Percentiles rank a stretch among this genome's conserved stretches.
Evolutionary conservation across 225 moss, liverwort and hornwort genomes (phyloP).

Genomic region (Neckera pumila): DNA sequence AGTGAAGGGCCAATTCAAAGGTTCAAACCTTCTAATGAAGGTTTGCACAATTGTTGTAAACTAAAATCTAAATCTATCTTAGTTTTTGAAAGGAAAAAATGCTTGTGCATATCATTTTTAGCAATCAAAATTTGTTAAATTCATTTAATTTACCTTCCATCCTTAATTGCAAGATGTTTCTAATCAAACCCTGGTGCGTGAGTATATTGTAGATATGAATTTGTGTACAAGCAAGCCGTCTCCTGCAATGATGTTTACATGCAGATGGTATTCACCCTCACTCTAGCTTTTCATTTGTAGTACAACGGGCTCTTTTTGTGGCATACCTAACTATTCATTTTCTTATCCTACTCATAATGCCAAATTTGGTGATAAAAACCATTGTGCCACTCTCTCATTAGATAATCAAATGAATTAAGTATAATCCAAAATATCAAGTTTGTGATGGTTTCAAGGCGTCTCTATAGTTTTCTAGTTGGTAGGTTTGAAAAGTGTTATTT

Average conservation of each 20-base stretch:
- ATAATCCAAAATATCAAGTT: background rate
- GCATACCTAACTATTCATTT: no score
- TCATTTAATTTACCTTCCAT: background rate
- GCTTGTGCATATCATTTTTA: no score
- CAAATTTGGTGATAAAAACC: background rate
- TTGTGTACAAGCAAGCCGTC: conserved; percentile 45
- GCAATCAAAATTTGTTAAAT: no score
- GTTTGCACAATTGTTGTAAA: background rate
- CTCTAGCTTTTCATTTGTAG: background rate
- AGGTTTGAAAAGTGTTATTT: background rate
- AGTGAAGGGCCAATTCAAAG: rapidly evolving
- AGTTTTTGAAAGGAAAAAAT: no score
- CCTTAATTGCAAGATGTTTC: background rate
- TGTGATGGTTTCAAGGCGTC: background rate
- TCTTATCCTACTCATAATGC: no score
- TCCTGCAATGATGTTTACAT: conserved; percentile 53
- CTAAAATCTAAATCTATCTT: no score
- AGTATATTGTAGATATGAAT: conserved; percentile 18
- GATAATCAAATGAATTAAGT: no score
- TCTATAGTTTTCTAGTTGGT: background rate
- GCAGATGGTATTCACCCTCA: conserved; percentile 27
- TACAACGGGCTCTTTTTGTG: rapidly evolving
- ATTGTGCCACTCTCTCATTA: background rate
- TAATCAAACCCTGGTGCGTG: rapidly evolving
- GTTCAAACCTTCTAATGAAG: background rate